Percentiles rank a stretch among this genome's conserved stretches.
phyloP scores from a whole-genome alignment of 1,284 basidiomycete species.

The Pyrrhoderma lamaoense region DNA sequence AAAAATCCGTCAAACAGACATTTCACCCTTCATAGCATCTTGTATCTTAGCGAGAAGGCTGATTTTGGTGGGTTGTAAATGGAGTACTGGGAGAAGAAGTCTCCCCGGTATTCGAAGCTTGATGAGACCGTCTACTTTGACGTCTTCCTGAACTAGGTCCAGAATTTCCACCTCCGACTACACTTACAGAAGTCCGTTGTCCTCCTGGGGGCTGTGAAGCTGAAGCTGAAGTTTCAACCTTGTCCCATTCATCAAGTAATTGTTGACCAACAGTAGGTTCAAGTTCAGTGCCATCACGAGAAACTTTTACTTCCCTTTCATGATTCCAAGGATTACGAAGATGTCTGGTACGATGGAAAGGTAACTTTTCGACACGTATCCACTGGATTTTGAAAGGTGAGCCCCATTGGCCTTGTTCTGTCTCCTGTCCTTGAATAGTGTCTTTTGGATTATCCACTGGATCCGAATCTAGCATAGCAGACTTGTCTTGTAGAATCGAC shows the following conservation, averaged over 20 bases:
- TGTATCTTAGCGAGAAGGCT: background rate
- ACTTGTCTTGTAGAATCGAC: background rate
- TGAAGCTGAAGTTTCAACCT: conserved; percentile 7
- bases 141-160: background rate
- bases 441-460: background rate
- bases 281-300: conserved; percentile 86
- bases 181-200: too few species aligned
- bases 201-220: too few species aligned
- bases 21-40: background rate
- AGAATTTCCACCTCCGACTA: background rate
- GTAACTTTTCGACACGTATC: conserved; percentile 68
- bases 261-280: conserved; percentile 74
- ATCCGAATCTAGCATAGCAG: background rate
- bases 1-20: background rate
- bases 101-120: background rate
- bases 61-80: background rate
- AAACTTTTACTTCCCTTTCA: conserved; percentile 86
- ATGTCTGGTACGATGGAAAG: conserved; percentile 73
- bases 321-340: conserved; percentile 92
- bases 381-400: conserved; percentile 81
- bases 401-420: conserved; percentile 42
- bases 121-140: background rate
- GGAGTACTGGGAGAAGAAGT: background rate
- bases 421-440: background rate
- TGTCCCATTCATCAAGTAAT: conserved; percentile 73